Evolutionary conservation across 805 yeast genomes (phyloP).

Genomic region (Saturnispora gosingensis): DNA sequence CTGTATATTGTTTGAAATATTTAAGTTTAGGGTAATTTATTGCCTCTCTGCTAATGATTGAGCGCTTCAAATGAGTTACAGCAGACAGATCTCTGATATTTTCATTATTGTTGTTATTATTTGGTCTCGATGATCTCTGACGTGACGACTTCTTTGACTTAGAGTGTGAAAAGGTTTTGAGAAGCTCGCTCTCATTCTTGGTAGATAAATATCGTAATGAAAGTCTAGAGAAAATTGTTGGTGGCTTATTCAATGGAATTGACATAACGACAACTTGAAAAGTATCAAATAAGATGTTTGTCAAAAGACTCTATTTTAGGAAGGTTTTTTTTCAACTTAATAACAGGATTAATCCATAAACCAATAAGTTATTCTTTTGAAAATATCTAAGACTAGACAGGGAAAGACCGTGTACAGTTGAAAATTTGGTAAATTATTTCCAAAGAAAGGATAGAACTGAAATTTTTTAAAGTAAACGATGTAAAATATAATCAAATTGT

Average conservation of each 20-base stretch:
- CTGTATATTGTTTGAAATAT: neutral
- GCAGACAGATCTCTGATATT: neutral
- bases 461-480: neutral
- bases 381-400: neutral
- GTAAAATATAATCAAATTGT: neutral
- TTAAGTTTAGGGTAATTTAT: neutral
- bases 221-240: neutral
- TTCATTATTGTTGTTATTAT: neutral
- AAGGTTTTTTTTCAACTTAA: too few species aligned
- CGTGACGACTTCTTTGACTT: neutral
- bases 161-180: neutral
- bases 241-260: neutral
- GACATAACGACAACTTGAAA: neutral
- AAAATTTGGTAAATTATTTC: too few species aligned
- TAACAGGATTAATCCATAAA: too few species aligned
- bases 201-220: neutral
- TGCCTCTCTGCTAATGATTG: neutral
- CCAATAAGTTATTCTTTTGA: neutral
- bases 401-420: neutral
- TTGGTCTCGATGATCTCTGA: neutral
- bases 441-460: neutral
- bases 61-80: neutral
- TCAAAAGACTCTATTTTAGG: too few species aligned
- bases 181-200: neutral
- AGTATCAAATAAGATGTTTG: neutral